Conservation (phyloP, 2,329 filamentous ascomycete species). For the Ophiostoma australiae region DNA sequence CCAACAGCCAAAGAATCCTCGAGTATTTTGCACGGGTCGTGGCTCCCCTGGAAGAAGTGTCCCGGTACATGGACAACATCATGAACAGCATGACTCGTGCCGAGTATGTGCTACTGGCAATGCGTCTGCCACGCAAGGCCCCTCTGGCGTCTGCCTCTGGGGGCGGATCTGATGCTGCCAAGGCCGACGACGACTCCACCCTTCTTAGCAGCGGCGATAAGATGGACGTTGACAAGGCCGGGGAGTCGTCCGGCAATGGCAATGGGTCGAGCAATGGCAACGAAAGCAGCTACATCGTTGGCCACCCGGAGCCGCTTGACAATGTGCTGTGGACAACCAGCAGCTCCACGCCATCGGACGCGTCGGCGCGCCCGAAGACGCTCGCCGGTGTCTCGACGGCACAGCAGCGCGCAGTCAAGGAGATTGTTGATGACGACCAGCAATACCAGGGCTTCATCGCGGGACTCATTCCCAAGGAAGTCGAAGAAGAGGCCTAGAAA, state of each 20-base stretch:
- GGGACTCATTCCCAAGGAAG: conserved; percentile 35
- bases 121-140: conserved; percentile 54
- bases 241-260: background rate
- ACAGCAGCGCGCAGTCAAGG: conserved; percentile 26
- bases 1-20: conserved; percentile 47
- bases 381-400: conserved; percentile 11
- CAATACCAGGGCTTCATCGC: conserved; percentile 45
- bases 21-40: conserved; percentile 59
- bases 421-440: conserved; percentile 40
- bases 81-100: conserved; percentile 65
- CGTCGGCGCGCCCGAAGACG: background rate
- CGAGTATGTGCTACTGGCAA: conserved; percentile 62
- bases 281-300: conserved; percentile 20
- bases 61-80: conserved; percentile 63
- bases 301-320: conserved; percentile 24
- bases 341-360: conserved; percentile 9
- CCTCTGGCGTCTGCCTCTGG: background rate
- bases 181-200: background rate
- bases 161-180: background rate
- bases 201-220: background rate
- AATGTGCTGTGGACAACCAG: conserved; percentile 29
- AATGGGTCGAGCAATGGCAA: conserved; percentile 1
- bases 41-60: conserved; percentile 58
- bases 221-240: conserved; percentile 31
- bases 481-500: conserved; percentile 55